Conservation (phyloP, 371 early-diverging fungal genomes). For the Mucor ambiguus region DNA sequence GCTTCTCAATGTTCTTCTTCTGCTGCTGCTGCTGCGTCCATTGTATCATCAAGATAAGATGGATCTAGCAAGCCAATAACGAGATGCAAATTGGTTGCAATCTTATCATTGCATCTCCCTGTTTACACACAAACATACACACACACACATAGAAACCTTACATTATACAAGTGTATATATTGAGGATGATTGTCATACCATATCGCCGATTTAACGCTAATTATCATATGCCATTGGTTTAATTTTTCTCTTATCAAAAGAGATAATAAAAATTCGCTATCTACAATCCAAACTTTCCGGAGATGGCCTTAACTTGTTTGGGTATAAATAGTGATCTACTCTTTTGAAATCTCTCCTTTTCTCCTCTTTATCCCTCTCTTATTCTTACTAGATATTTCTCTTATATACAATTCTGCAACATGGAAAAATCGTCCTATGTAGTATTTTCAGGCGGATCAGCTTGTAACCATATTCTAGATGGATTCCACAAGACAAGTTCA, state of each 20-base stretch:
- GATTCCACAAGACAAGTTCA: constrained; percentile 56
- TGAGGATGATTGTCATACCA: neutral
- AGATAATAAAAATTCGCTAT: constrained; percentile 23
- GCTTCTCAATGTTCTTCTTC: neutral
- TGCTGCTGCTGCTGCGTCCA: neutral
- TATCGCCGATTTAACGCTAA: constrained; percentile 3
- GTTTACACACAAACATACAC: neutral
- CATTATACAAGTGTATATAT: neutral
- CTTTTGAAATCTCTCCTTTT: neutral
- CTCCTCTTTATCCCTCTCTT: neutral
- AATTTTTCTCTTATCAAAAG: constrained; percentile 16
- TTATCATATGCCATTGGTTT: constrained; percentile 6
- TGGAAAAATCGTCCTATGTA: constrained; percentile 32
- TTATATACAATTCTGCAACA: neutral
- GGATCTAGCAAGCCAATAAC: neutral
- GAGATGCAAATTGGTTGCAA: neutral
- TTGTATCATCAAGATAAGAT: constrained; percentile 1
- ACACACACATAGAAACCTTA: neutral
- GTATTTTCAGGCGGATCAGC: constrained; percentile 78
- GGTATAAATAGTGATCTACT: constrained; percentile 5
- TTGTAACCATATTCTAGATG: constrained; percentile 61
- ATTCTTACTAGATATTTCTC: neutral
- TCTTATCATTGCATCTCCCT: neutral
- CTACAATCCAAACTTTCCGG: constrained; percentile 15
- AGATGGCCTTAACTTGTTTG: constrained; percentile 15